Base-by-base conservation (phyloP, 768 basidiomycete genomes). In the Collybia mongolica region DNA sequence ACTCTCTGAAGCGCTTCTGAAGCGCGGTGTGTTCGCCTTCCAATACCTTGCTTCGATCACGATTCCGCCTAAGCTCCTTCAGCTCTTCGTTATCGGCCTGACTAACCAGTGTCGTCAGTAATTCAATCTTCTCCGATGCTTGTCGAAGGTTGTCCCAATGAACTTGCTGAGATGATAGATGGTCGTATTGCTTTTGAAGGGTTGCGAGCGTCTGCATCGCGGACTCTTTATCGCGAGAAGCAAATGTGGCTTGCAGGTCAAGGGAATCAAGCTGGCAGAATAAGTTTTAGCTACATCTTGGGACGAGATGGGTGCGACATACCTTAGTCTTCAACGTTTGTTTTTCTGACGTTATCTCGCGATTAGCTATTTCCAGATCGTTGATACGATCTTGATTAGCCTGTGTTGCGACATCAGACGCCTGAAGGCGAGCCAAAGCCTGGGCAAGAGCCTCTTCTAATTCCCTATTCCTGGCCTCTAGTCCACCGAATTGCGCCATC, bases 121-220 rank as follows among this genome's bases (percentile, higher is more conserved):
- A 61, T 48, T 89, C 86, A 24, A 93, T 80, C 65, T 92, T 87
- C 59, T 90, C 86, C 2, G 83, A 75, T 1, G 84, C 78, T 41
- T 78, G 81, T 22, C 75, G 84, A 18, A 92, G 73, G 39, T 84
- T 81, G n/a, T 89, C 86, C 90, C 88, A 91, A 47, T 88, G 82
- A n/a, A 65, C 73, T 59, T 88, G 84, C 55, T 92, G 86, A 20
- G 77, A 69, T 1, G 73, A 41, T 15, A 88, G 69, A 20, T 75
- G 70, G 38, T 88, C 82, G 49, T 83, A 74, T 48, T 88, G 83
- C 60, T 73, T 76, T 60, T 80, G 83, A 29, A 90, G 73, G 15
- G 67, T 55, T 36, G 68, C 65, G 15, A 86, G 68, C 19, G 79
- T 73, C 45, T 82, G 77, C 3, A 70, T 56, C 0, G 80, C 71